Evolutionary conservation across 345 rosid genomes (phyloP).

Genomic region (Noccaea bulbosa): DNA sequence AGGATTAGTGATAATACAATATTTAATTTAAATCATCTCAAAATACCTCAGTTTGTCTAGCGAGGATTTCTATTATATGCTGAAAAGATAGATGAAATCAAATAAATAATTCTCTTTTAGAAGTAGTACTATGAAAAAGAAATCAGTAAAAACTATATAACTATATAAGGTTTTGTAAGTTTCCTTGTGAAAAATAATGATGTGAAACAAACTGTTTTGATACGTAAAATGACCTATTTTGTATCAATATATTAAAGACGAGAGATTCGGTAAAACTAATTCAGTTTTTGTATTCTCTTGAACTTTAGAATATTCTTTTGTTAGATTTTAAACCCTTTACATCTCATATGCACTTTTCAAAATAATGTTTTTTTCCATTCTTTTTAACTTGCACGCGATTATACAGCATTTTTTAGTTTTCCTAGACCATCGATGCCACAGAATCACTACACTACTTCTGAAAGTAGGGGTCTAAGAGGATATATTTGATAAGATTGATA

Average conservation of each 20-base stretch:
- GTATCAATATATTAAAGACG: not conserved
- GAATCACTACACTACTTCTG: slow-evolving; percentile 7
- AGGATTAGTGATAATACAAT: no score
- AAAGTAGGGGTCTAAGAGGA: slow-evolving; percentile 10
- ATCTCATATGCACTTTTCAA: not conserved
- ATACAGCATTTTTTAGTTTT: slow-evolving; percentile 22
- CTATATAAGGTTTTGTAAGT: no score
- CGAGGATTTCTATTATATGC: no score
- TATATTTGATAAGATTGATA: slow-evolving; percentile 24
- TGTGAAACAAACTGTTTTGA: not conserved
- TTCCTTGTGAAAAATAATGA: not conserved
- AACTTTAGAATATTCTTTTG: not conserved
- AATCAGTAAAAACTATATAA: not conserved
- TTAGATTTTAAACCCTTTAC: not conserved
- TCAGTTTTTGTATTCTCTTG: not conserved
- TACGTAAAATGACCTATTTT: not conserved
- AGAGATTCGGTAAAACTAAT: not conserved
- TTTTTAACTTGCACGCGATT: not conserved
- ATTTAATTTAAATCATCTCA: not conserved
- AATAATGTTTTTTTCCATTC: not conserved
- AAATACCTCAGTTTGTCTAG: no score
- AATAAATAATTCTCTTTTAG: no score
- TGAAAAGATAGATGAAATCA: no score
- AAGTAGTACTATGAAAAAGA: no score
- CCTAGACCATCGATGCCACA: slow-evolving; percentile 11